Base-by-base conservation (phyloP, 179 eudicot genomes). In the Silene noctiflora region DNA sequence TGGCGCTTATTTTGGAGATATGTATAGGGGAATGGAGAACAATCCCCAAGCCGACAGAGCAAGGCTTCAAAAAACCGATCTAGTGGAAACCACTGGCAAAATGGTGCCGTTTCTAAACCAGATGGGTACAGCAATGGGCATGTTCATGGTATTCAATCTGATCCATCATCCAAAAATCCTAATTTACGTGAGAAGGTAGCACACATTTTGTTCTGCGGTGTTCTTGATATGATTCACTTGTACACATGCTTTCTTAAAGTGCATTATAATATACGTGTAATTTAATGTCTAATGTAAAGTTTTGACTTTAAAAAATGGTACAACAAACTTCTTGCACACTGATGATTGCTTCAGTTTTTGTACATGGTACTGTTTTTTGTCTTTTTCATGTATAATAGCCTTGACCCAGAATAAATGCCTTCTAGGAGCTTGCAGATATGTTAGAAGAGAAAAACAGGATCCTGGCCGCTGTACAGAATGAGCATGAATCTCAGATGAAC, bases 391-490 rank as follows among this genome's bases (percentile, higher is more conserved):
- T 76, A 76, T 74, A 78, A 80, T 77, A 71, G 80, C 76, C 77
- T 85, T 89, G 83, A 84, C 87, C 75, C 72, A 71, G 77, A 75
- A 75, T 83, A 76, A 82, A 84, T 87, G 81, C 83, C 84, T 84
- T 89, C 81, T 89, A 95, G 99, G 99, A 93, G 78, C 87, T 87
- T 82, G 89, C 93, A 84, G 94, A 92, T 88, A 65, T 86, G 74
- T 69, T 84, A 78, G 97, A 92, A 82, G 96, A 93, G 88, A 93
- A 89, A 85, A 87, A 80, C 83, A 84, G 81, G 79, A 80, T 86
- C 67, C 82, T 88, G 77, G 86, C 91, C 16, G 80, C 85, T 19
- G 71, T 85, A 78, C 90, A 89, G 83, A 85, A 86, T 76, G 82
- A 78, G 73, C 84, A 88, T 69, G 97, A 88, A 77, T 74, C 76